Percentiles rank a stretch among this genome's conserved stretches.
These are phyloP conservation scores for Irpex lacteus DNA, from an alignment of 1,284 basidiomycete species.

Conservation along the genomic window DNA sequence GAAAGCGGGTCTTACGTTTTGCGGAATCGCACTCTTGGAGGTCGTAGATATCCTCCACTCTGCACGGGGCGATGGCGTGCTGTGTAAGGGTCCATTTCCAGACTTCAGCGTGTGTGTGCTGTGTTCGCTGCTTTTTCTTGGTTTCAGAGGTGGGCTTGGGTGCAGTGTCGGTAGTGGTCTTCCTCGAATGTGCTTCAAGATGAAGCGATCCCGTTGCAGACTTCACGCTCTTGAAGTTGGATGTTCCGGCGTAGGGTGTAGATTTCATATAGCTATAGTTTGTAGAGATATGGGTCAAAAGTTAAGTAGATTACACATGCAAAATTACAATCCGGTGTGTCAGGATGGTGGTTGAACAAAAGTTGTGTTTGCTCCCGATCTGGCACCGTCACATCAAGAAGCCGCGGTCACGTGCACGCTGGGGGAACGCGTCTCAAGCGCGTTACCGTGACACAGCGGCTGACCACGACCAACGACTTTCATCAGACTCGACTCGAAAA, in stretches of 20 bases:
- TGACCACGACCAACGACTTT: too few relatives aligned
- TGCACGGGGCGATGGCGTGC: slow-evolving; percentile 60
- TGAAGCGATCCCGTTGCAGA: not conserved
- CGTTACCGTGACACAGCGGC: not conserved
- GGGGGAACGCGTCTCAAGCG: not conserved
- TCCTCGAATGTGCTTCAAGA: not conserved
- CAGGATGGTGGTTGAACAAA: not conserved
- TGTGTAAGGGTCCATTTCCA: slow-evolving; percentile 63
- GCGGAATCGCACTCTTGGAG: slow-evolving; percentile 42
- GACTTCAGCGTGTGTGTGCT: slow-evolving; percentile 20
- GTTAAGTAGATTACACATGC: not conserved
- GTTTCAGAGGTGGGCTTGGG: not conserved
- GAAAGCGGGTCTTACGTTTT: slow-evolving; percentile 31
- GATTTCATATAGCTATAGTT: not conserved
- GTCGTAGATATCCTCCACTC: slow-evolving; percentile 53
- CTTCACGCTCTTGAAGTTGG: not conserved
- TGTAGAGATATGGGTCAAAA: not conserved
- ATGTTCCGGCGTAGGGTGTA: not conserved
- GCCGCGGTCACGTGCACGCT: not conserved
- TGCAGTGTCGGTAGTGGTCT: not conserved
- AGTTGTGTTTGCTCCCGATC: not conserved
- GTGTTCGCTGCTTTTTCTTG: slow-evolving; percentile 10
- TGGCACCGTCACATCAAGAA: not conserved
- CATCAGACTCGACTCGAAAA: too few relatives aligned
- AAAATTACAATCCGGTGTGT: not conserved